Base-by-base conservation (phyloP, 2,329 filamentous ascomycete genomes). In the Cephalotrichum gorgonifer region DNA sequence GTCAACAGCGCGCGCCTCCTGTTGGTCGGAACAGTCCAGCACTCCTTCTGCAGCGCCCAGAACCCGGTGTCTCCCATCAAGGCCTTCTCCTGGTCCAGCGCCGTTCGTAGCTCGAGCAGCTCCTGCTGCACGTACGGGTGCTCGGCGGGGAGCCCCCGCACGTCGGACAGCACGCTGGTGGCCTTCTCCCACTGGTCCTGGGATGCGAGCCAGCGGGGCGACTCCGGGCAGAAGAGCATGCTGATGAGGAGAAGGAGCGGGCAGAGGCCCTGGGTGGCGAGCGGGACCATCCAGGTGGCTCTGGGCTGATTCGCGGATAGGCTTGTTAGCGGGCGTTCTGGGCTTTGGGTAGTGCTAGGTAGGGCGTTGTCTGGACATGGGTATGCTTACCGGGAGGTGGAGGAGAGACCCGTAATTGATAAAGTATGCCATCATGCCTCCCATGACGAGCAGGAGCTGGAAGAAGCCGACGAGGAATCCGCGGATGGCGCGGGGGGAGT, bases 141-240 rank as follows among this genome's bases (percentile, higher is more conserved):
- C 1, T 64, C 58, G 1, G 50, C 43, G 0, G 63, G 57, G 2
- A 72, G 61, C 7, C 62, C 60, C 1, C 68, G 62, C 17, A 70
- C 59, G 41, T 54, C 55, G 2, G 59, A 52, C 1, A 70, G 59
- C 0, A 68, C 60, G 5, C 27, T 50, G 7, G 58, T 54, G 2
- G 60, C 38, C 22, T 72, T 68, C 41, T 81, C 78, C 69, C 75
- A 79, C 50, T 71, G 66, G 53, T 81, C 78, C 51, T 74, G 67
- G 50, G 74, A 73, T 8, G 78, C 78, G 2, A 82, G 67, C 71
- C 73, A 81, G 33, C 79, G 73, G 6, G 78, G 78, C 1, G 76
- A 80, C 56, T 82, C 78, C 41, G 76, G 74, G 64, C 75, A 79
- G 54, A 80, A 64, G 12, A 74, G 58, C 68, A 81, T 81, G 54